These are phyloP conservation scores for Fusarium caatingaense DNA, from an alignment of 2,329 filamentous ascomycete species.

Conservation along the genomic window DNA sequence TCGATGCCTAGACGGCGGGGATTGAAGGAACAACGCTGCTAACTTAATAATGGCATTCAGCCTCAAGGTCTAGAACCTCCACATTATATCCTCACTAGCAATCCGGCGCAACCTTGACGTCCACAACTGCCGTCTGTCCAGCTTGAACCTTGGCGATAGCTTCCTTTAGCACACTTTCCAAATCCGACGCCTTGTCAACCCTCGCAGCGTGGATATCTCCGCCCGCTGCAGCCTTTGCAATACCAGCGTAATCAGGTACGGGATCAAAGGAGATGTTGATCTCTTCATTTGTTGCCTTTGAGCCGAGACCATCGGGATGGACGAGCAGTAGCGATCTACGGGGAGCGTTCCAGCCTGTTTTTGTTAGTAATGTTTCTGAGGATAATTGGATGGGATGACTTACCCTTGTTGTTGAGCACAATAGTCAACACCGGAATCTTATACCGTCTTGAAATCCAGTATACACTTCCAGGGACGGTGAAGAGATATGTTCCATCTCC, in stretches of 20 bases:
- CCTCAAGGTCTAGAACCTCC: slow-evolving; percentile 1
- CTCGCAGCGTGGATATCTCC: slow-evolving; percentile 63
- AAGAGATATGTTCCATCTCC: slow-evolving; percentile 69
- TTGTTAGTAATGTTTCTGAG: slow-evolving; percentile 13
- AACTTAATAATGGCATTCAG: neutral
- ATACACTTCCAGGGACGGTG: slow-evolving; percentile 64
- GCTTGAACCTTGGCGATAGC: slow-evolving; percentile 63
- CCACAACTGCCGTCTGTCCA: slow-evolving; percentile 65
- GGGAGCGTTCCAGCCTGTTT: slow-evolving; percentile 68
- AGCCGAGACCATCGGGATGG: slow-evolving; percentile 67
- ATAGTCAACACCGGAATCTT: slow-evolving; percentile 66
- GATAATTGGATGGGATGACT: slow-evolving; percentile 3
- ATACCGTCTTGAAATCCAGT: slow-evolving; percentile 67
- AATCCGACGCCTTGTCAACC: slow-evolving; percentile 59
- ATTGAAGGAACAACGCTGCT: neutral
- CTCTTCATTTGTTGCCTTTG: slow-evolving; percentile 68
- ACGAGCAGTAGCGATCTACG: slow-evolving; percentile 67
- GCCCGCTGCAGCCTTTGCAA: slow-evolving; percentile 69
- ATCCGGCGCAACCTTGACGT: slow-evolving; percentile 61
- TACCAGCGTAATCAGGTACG: slow-evolving; percentile 68
- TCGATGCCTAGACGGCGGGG: neutral
- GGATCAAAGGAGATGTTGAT: slow-evolving; percentile 71
- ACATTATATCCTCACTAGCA: slow-evolving; percentile 49
- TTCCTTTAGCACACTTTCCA: slow-evolving; percentile 60
- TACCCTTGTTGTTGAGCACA: slow-evolving; percentile 67